Percentiles rank a stretch among this genome's conserved stretches.
phyloP scores from a whole-genome alignment of 192 early-diverging fungal species.

The Entophlyctis luteolus region DNA sequence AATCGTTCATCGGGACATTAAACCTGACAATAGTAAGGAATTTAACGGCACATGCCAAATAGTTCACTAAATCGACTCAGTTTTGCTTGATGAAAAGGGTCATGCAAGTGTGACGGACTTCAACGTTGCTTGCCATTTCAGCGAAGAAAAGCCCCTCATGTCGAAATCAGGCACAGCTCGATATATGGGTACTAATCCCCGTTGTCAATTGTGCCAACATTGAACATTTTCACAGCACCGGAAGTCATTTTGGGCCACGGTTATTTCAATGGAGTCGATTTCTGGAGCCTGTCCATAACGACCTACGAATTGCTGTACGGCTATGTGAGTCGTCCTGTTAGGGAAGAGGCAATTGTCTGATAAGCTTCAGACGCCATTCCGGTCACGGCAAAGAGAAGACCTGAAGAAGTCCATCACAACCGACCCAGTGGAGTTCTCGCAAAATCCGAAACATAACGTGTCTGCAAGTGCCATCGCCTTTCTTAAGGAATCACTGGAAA shows the following conservation, averaged over 20 bases:
- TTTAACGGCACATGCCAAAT: constrained; percentile 32
- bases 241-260: constrained; percentile 45
- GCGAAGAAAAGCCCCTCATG: constrained; percentile 63
- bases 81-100: constrained; percentile 74
- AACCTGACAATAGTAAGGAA: constrained; percentile 76
- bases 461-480: constrained; percentile 1
- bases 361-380: constrained; percentile 68
- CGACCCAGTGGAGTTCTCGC: constrained; percentile 64
- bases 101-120: constrained; percentile 94
- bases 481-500: constrained; percentile 53
- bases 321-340: constrained; percentile 48
- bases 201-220: background rate
- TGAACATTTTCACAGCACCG: constrained; percentile 28
- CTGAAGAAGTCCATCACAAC: constrained; percentile 65
- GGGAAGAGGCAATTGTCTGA: constrained; percentile 62
- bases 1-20: constrained; percentile 90
- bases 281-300: constrained; percentile 83
- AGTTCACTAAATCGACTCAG: constrained; percentile 61
- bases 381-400: constrained; percentile 64
- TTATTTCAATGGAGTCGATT: constrained; percentile 54
- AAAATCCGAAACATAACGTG: constrained; percentile 32
- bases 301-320: constrained; percentile 73
- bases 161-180: constrained; percentile 84
- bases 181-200: constrained; percentile 67
- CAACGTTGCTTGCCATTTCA: constrained; percentile 84